phyloP scores from a whole-genome alignment of 306 rosid genomes.

The Fragaria nilgerrensis region DNA sequence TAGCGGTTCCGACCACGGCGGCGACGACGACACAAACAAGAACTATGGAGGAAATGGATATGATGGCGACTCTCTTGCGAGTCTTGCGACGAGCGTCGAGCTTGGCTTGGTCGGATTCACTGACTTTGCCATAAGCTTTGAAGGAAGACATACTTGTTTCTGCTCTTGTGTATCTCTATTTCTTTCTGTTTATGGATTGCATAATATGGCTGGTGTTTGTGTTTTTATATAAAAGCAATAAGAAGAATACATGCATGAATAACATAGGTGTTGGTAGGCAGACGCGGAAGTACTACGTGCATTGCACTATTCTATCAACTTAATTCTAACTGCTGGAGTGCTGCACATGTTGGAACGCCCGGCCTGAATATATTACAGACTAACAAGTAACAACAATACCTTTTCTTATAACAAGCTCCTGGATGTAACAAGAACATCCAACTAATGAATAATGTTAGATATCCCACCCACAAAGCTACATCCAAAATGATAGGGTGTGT shows the following conservation, averaged over 20 bases:
- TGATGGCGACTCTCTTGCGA: slow-evolving; percentile 49
- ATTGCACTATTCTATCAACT: background rate
- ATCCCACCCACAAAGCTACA: too few species aligned
- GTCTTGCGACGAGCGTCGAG: slow-evolving; percentile 46
- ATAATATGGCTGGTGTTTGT: background rate
- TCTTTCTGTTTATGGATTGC: background rate
- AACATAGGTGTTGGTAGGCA: background rate
- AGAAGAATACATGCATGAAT: background rate
- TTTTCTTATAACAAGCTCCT: too few species aligned
- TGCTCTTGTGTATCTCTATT: background rate
- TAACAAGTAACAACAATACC: too few species aligned
- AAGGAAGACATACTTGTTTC: slow-evolving; percentile 36
- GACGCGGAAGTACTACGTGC: slow-evolving; percentile 18
- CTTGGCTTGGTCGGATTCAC: slow-evolving; percentile 49
- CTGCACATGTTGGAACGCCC: slow-evolving; percentile 14
- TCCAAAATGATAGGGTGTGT: too few species aligned
- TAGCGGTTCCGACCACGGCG: slow-evolving; percentile 38
- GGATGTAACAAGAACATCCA: too few species aligned
- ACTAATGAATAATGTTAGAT: too few species aligned
- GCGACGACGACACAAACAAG: slow-evolving; percentile 45
- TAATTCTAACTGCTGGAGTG: slow-evolving; percentile 22
- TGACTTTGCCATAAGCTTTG: slow-evolving; percentile 49
- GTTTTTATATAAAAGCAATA: background rate
- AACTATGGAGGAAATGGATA: slow-evolving; percentile 45
- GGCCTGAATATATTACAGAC: background rate